Evolutionary conservation across 2,329 filamentous ascomycete genomes (phyloP).

Genomic region (Ceratocystis harringtonii): DNA sequence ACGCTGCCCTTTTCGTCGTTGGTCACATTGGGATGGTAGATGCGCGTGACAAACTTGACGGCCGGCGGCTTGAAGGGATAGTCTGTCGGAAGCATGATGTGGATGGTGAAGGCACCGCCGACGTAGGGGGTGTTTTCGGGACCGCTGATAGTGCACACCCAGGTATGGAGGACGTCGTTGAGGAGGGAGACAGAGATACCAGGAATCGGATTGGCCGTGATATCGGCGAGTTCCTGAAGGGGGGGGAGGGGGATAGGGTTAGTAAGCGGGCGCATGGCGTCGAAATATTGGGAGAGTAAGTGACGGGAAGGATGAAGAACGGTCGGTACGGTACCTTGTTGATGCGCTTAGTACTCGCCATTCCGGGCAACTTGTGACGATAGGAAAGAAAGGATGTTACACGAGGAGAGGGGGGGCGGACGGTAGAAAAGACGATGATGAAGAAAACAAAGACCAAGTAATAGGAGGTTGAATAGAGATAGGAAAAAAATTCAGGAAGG

Average conservation of each 20-base stretch:
- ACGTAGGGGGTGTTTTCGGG: slow-evolving; percentile 33
- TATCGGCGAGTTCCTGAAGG: slow-evolving; percentile 38
- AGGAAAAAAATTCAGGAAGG: neutral
- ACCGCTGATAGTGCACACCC: slow-evolving; percentile 35
- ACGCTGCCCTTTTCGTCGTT: slow-evolving; percentile 90
- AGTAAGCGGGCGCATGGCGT: slow-evolving; percentile 18
- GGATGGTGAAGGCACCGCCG: slow-evolving; percentile 62
- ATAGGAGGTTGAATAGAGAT: too few species aligned
- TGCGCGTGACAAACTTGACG: slow-evolving; percentile 99
- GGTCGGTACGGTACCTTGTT: slow-evolving; percentile 27
- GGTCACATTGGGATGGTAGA: slow-evolving; percentile 99
- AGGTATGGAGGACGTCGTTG: slow-evolving; percentile 35
- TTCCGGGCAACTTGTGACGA: slow-evolving; percentile 19
- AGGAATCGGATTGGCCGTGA: slow-evolving; percentile 31
- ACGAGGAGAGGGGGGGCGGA: too few species aligned
- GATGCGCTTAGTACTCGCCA: slow-evolving; percentile 32
- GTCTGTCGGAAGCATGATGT: slow-evolving; percentile 98
- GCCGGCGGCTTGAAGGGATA: slow-evolving; percentile 99
- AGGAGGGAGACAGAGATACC: slow-evolving; percentile 35
- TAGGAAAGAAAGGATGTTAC: neutral
- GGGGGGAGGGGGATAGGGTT: slow-evolving; percentile 6
- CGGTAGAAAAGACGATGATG: too few species aligned
- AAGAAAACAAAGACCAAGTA: too few species aligned
- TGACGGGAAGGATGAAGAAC: neutral
- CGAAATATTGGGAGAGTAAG: neutral